Evolutionary conservation across 257 asterid species (phyloP).

Genomic region (Knoxia roxburghii): DNA sequence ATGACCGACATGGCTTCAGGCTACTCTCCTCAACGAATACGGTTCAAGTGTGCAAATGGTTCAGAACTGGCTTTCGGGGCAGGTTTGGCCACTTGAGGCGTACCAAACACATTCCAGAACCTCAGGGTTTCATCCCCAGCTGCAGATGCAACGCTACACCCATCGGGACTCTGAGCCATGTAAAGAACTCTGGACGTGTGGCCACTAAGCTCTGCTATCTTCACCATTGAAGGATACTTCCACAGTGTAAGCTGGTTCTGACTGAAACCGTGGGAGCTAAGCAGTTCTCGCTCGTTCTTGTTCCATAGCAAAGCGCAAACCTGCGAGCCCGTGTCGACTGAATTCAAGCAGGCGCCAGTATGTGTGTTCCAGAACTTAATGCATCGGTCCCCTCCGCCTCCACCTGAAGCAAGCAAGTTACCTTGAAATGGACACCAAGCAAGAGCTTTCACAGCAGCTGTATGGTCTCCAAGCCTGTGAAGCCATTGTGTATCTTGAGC

Average conservation of each 20-base stretch:
- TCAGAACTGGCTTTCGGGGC: constrained; percentile 55
- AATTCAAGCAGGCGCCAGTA: constrained; percentile 90
- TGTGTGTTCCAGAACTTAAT: constrained; percentile 91
- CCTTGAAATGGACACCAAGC: constrained; percentile 97
- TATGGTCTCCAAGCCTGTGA: constrained; percentile 85
- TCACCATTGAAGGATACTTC: constrained; percentile 93
- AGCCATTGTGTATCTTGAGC: constrained; percentile 58
- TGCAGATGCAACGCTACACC: constrained; percentile 90
- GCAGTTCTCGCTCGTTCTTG: constrained; percentile 78
- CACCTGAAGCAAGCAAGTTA: constrained; percentile 79
- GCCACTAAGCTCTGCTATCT: constrained; percentile 82
- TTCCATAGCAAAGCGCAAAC: constrained; percentile 86
- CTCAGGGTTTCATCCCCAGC: constrained; percentile 90
- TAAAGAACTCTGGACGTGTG: constrained; percentile 87
- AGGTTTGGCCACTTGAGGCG: constrained; percentile 77
- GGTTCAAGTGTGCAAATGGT: constrained; percentile 82
- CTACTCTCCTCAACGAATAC: constrained; percentile 44
- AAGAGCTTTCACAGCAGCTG: constrained; percentile 88
- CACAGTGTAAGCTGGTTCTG: constrained; percentile 91
- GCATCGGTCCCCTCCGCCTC: constrained; percentile 77
- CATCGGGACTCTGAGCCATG: constrained; percentile 95
- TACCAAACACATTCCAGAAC: constrained; percentile 87
- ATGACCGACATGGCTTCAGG: background rate
- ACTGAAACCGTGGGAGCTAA: constrained; percentile 82
- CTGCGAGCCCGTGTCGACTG: constrained; percentile 83